phyloP scores from a whole-genome alignment of 2,329 filamentous ascomycete species.

The Aspergillus tanneri region DNA sequence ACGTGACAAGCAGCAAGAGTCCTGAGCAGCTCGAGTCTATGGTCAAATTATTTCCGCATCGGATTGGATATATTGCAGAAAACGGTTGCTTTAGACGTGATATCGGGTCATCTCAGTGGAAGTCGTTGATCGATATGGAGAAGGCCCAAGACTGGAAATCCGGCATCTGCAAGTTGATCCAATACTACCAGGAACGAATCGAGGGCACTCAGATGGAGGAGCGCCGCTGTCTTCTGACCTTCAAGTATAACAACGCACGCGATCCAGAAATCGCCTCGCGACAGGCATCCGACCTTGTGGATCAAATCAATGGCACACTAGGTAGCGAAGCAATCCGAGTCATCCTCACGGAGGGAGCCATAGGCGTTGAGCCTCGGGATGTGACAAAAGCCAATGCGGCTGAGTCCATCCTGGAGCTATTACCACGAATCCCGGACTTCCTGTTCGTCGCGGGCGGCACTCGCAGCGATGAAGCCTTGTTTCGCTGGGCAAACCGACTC shows the following conservation, averaged over 20 bases:
- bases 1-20: conserved; percentile 82
- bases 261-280: conserved; percentile 72
- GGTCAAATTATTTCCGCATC: conserved; percentile 65
- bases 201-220: conserved; percentile 84
- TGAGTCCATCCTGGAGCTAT: conserved; percentile 63
- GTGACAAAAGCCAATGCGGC: conserved; percentile 84
- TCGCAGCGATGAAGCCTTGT: conserved; percentile 84
- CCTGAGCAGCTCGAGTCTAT: conserved; percentile 81
- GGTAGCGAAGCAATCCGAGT: conserved; percentile 79
- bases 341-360: conserved; percentile 72
- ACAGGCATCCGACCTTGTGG: conserved; percentile 84
- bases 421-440: conserved; percentile 71
- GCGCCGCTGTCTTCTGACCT: conserved; percentile 79
- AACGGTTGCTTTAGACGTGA: conserved; percentile 86
- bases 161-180: conserved; percentile 75
- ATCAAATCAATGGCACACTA: conserved; percentile 90
- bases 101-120: conserved; percentile 66
- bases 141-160: conserved; percentile 75
- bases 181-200: conserved; percentile 85
- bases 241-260: conserved; percentile 78
- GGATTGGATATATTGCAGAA: conserved; percentile 83
- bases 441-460: conserved; percentile 85
- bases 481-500: conserved; percentile 86
- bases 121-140: conserved; percentile 68
- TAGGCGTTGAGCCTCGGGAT: conserved; percentile 80